These are phyloP conservation scores for Letharia lupina DNA, from an alignment of 495 filamentous ascomycete species.

Conservation along the genomic window DNA sequence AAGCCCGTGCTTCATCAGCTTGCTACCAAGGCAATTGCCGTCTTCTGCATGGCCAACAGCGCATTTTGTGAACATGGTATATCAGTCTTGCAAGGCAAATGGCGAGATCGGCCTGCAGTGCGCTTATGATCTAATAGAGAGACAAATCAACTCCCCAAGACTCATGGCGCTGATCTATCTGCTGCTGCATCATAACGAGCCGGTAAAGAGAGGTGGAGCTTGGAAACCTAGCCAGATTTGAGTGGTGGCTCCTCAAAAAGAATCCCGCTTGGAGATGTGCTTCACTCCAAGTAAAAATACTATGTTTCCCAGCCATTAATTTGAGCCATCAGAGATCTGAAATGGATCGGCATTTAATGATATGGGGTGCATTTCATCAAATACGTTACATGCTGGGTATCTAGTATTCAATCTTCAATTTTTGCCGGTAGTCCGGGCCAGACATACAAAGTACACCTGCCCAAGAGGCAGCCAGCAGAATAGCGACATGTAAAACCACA, in stretches of 20 bases:
- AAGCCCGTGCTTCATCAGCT: not conserved
- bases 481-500: slow-evolving; percentile 19
- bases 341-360: not conserved
- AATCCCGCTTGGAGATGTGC: not conserved
- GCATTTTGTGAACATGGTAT: not conserved
- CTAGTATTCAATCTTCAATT: slow-evolving; percentile 7
- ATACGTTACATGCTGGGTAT: slow-evolving; percentile 7
- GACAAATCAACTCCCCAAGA: no score
- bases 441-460: slow-evolving; percentile 18
- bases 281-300: not conserved
- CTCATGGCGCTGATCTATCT: not conserved
- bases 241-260: not conserved
- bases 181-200: not conserved
- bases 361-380: not conserved
- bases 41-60: not conserved
- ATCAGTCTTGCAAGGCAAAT: not conserved
- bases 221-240: not conserved
- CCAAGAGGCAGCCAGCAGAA: slow-evolving; percentile 12
- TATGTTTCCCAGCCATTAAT: not conserved
- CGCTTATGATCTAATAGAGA: not conserved
- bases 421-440: not conserved
- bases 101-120: not conserved
- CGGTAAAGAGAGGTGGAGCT: not conserved
- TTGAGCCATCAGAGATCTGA: not conserved
- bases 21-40: not conserved